A percentile compares a stretch with the other conserved stretches of the same genome.
Evolutionary conservation across 1,139 yeast species (phyloP).

Genomic region (Yamadazyma sp.): DNA sequence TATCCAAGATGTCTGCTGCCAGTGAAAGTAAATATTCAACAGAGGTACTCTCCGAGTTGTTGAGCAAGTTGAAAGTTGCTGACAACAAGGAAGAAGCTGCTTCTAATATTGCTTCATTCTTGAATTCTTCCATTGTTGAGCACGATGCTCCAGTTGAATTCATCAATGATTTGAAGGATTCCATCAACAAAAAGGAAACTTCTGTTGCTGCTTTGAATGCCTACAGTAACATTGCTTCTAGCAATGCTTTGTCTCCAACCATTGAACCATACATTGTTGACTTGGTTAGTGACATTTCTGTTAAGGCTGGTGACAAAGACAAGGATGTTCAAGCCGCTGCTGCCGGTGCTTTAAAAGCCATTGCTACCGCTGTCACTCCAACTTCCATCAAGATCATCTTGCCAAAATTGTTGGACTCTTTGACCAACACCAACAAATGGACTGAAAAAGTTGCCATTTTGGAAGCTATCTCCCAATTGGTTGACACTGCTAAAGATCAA

Average conservation of each 20-base stretch:
- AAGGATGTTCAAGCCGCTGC: conserved; percentile 72
- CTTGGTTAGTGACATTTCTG: conserved; percentile 66
- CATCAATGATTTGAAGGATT: conserved; percentile 73
- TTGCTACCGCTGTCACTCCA: conserved; percentile 85
- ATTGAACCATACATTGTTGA: conserved; percentile 93
- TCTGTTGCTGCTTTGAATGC: conserved; percentile 83
- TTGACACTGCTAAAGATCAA: conserved; percentile 93
- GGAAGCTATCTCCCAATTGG: conserved; percentile 80
- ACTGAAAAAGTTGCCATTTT: conserved; percentile 94
- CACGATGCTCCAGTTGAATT: conserved; percentile 95
- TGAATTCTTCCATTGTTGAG: conserved; percentile 96
- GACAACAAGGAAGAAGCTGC: conserved; percentile 89
- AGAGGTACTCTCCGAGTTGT: conserved; percentile 91
- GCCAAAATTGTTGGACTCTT: conserved; percentile 73
- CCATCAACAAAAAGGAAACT: conserved; percentile 74
- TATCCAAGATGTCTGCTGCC: conserved; percentile 52
- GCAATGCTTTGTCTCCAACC: conserved; percentile 78
- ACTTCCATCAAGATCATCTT: conserved; percentile 87
- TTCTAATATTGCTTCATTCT: conserved; percentile 85
- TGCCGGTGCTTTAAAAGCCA: conserved; percentile 67
- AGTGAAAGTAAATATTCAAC: conserved; percentile 64
- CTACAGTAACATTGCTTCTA: conserved; percentile 78
- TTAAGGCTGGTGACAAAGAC: conserved; percentile 89
- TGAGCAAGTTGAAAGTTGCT: conserved; percentile 90
- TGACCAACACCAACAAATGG: conserved; percentile 87